Percentiles rank a stretch among this genome's conserved stretches.
phyloP scores from a whole-genome alignment of 148 eudicot species.

The Rhododendron ferrugineum region DNA sequence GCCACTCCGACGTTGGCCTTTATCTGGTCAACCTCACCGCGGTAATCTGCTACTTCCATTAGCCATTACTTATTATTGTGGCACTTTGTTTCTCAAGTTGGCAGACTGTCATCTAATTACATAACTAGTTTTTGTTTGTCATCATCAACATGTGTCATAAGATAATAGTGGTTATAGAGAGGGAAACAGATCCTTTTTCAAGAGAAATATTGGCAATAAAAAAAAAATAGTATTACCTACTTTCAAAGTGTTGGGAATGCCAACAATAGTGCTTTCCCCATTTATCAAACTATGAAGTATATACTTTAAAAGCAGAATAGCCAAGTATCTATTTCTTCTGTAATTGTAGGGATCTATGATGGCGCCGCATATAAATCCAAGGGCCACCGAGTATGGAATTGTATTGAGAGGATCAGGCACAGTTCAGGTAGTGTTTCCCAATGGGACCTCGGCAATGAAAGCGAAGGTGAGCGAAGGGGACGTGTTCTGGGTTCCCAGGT shows the following conservation, averaged over 20 bases:
- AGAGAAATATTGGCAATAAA: background rate
- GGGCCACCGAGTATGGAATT: constrained; percentile 68
- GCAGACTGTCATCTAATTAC: background rate
- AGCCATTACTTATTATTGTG: background rate
- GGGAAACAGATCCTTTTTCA: background rate
- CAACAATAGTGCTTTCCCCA: background rate
- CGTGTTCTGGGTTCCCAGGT: constrained; percentile 72
- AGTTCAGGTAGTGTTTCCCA: constrained; percentile 73
- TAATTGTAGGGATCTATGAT: constrained; percentile 63
- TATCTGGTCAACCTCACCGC: constrained; percentile 75
- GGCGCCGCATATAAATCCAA: constrained; percentile 91
- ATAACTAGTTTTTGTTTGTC: background rate
- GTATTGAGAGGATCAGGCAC: constrained; percentile 61
- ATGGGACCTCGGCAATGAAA: constrained; percentile 66
- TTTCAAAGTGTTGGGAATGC: background rate
- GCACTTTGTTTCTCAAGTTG: background rate
- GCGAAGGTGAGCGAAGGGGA: constrained; percentile 65
- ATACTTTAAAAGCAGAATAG: background rate
- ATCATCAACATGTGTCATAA: background rate
- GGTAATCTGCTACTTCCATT: constrained; percentile 32
- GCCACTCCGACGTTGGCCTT: constrained; percentile 46
- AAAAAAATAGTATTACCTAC: background rate
- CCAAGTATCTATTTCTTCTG: background rate
- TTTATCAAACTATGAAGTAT: background rate
- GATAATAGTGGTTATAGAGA: background rate